Percentiles rank a stretch among this genome's conserved stretches.
Conservation (phyloP, 2,329 filamentous ascomycete species). For the Aulographum hederae region DNA sequence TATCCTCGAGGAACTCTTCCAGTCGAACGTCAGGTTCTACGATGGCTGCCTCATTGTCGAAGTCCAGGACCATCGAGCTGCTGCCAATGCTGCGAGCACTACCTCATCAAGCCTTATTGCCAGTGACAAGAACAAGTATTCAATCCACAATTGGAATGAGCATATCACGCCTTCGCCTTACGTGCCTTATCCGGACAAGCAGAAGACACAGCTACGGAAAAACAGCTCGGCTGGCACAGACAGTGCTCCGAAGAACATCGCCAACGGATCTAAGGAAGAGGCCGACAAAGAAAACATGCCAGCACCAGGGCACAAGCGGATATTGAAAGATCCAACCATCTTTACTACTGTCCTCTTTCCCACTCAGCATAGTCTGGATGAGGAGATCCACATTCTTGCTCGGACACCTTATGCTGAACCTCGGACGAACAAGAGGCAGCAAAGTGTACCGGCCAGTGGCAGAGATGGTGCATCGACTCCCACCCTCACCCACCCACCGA, state of each 20-base stretch:
- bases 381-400: constrained; percentile 60
- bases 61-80: constrained; percentile 57
- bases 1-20: constrained; percentile 59
- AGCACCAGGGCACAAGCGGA: constrained; percentile 24
- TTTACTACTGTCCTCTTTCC: constrained; percentile 72
- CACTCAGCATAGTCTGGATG: constrained; percentile 55
- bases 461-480: constrained; percentile 21
- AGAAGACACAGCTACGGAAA: constrained; percentile 4
- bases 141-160: constrained; percentile 81
- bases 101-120: constrained; percentile 28
- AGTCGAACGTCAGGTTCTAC: constrained; percentile 63
- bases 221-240: constrained; percentile 14
- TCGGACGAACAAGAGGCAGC: constrained; percentile 28
- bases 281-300: constrained; percentile 40
- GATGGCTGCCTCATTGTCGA: constrained; percentile 89
- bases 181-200: constrained; percentile 43
- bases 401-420: constrained; percentile 42
- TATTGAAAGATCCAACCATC: constrained; percentile 40
- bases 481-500: constrained; percentile 43
- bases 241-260: constrained; percentile 6
- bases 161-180: constrained; percentile 82
- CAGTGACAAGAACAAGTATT: constrained; percentile 49
- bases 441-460: constrained; percentile 21
- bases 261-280: constrained; percentile 11
- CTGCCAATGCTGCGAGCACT: constrained; percentile 36